Conservation (phyloP, 768 basidiomycete genomes). For the Leccinellum rugosiceps region DNA sequence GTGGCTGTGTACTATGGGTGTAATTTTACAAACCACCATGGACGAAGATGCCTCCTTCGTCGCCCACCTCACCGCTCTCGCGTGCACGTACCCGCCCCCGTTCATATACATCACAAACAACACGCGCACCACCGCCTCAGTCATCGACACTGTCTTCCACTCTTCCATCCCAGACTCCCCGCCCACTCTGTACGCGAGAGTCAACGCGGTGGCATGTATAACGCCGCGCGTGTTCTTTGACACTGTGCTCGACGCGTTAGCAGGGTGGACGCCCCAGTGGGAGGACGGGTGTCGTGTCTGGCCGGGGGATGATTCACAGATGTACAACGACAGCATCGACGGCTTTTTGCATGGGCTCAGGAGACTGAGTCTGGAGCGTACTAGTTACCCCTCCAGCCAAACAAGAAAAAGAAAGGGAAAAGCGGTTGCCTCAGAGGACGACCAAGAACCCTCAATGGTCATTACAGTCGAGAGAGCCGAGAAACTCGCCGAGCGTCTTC, state of each 20-base stretch:
- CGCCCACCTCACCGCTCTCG: conserved; percentile 27
- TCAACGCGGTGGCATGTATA: conserved; percentile 61
- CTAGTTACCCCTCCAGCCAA: conserved; percentile 6
- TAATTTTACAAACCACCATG: too few relatives aligned
- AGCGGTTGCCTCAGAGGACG: conserved; percentile 11
- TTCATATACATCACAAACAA: conserved; percentile 71
- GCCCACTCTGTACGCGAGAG: conserved; percentile 40
- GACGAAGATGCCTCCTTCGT: too few relatives aligned
- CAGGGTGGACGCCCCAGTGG: conserved; percentile 56
- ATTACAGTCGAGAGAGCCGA: conserved; percentile 69
- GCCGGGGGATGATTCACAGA: conserved; percentile 37
- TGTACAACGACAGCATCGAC: conserved; percentile 67
- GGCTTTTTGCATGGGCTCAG: conserved; percentile 64
- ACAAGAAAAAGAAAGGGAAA: conserved; percentile 34
- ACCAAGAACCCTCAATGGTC: conserved; percentile 41
- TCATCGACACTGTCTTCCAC: conserved; percentile 25
- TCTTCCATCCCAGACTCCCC: conserved; percentile 12
- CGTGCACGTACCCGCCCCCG: conserved; percentile 46
- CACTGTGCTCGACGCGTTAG: conserved; percentile 57
- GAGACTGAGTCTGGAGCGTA: conserved; percentile 32
- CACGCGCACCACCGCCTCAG: conserved; percentile 41
- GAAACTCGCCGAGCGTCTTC: conserved; percentile 55
- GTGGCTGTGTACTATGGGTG: not conserved
- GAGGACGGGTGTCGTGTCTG: conserved; percentile 60
- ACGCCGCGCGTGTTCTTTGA: conserved; percentile 64